These are phyloP conservation scores for Magnaporthales sp. DNA, from an alignment of 2,329 filamentous ascomycete species.

Conservation along the genomic window DNA sequence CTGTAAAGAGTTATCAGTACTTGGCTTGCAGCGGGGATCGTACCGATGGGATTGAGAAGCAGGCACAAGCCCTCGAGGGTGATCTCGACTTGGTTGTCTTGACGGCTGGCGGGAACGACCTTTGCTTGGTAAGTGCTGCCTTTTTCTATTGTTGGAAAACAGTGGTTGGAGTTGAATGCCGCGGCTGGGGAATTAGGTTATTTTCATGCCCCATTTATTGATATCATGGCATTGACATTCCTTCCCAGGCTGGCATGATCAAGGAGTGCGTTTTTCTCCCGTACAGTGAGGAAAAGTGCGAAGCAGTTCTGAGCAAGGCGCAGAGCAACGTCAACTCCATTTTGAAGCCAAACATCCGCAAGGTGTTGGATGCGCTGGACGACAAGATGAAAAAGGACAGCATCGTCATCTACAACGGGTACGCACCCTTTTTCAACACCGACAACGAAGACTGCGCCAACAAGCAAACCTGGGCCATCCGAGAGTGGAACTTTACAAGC, in stretches of 20 bases:
- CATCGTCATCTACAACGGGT: constrained; percentile 20
- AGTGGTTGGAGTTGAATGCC: background rate
- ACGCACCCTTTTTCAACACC: constrained; percentile 24
- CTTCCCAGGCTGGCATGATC: constrained; percentile 1
- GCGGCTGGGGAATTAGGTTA: background rate
- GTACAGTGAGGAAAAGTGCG: constrained; percentile 7
- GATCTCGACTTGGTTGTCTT: constrained; percentile 24
- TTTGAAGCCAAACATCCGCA: constrained; percentile 18
- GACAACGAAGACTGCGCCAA: constrained; percentile 16
- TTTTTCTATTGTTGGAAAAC: background rate
- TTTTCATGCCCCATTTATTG: background rate
- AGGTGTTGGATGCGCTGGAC: constrained; percentile 17
- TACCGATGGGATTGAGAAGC: constrained; percentile 17
- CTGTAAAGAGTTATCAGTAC: constrained; percentile 19
- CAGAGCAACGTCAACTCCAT: constrained; percentile 18
- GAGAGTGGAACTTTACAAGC: background rate
- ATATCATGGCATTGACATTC: background rate
- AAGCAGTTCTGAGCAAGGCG: constrained; percentile 15
- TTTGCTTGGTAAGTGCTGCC: background rate
- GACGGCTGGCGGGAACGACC: constrained; percentile 25
- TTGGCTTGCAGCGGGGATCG: constrained; percentile 19
- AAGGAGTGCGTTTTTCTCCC: constrained; percentile 2
- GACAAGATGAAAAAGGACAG: constrained; percentile 20
- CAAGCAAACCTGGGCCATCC: constrained; percentile 4
- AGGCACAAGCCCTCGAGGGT: constrained; percentile 16